Base-by-base conservation (phyloP, 1,139 yeast species). In the Candida smagusa region DNA sequence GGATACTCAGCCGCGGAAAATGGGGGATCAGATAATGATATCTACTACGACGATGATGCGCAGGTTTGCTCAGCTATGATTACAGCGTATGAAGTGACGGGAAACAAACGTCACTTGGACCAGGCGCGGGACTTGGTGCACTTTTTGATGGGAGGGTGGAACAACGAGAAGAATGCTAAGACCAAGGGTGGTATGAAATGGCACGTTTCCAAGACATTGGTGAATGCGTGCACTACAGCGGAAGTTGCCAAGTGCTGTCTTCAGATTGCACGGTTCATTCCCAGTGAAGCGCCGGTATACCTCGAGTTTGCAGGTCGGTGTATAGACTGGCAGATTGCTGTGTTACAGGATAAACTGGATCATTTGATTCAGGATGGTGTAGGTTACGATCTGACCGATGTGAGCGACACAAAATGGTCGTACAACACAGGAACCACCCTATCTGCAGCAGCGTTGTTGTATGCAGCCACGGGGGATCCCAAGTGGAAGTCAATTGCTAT, bases 41-140 rank as follows among this genome's bases (percentile, higher is more conserved):
- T 83, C 34, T 81, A 82, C 56, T 82, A 79, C 48, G 90, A 83
- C 54, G 90, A 83, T 52, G 84, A 82, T 53, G 90, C 89, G 4
- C 90, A 83, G 54, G 81, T 81, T 11, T 83, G 85, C 12, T 71
- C 82, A 48, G 84, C 84, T 8, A 68, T 81, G 51, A 63, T 83
- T 41, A 72, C 82, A 2, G 86, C 87, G 1, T 83, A 78, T 52
- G 88, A 82, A 50, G 87, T 79, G 19, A 81, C 88, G 1, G 76
- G 77, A 1, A 72, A 81, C 45, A 63, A 63, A 47, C 61, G 63
- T 35, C 79, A 65, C 51, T 63, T 82, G 46, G 80, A 76, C 46
- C 70, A 69, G 51, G 84, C 81, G 6, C 66, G 78, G 37, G 85
- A 78, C 48, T 64, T 80, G 50, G 80, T 74, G 33, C 58, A 78